phyloP scores from a whole-genome alignment of 129 eudicot species.

The Flaveria trinervia region DNA sequence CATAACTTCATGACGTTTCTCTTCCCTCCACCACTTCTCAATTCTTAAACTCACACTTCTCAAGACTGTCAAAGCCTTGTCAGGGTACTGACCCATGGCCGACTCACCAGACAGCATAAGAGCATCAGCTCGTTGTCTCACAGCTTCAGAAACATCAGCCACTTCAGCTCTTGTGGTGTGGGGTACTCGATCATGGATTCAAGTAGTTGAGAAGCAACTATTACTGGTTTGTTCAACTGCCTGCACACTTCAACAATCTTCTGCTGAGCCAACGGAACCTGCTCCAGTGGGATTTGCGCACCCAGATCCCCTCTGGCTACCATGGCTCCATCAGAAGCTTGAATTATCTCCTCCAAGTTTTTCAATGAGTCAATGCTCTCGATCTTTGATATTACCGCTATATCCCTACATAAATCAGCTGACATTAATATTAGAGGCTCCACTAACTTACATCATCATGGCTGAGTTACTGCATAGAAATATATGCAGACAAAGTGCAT shows the following conservation, averaged over 20 bases:
- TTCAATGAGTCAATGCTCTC: constrained; percentile 87
- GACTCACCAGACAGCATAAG: constrained; percentile 98
- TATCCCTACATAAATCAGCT: constrained; percentile 50
- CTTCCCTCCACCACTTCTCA: constrained; percentile 98
- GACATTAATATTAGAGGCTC: neutral
- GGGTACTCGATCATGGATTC: constrained; percentile 99
- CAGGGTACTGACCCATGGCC: constrained; percentile 97
- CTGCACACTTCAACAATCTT: constrained; percentile 80
- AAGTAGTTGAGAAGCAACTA: constrained; percentile 91
- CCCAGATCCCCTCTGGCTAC: constrained; percentile 98
- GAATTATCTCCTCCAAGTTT: constrained; percentile 86
- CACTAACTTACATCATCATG: neutral
- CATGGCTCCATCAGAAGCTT: constrained; percentile 96
- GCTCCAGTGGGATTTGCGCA: constrained; percentile 94
- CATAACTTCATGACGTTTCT: constrained; percentile 68
- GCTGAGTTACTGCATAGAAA: neutral
- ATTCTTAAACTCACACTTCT: constrained; percentile 89
- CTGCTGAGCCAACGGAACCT: constrained; percentile 91
- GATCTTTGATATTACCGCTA: constrained; percentile 85
- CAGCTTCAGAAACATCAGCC: constrained; percentile 99
- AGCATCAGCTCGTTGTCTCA: constrained; percentile 89
- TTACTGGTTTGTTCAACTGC: constrained; percentile 83
- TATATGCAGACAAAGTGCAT: neutral
- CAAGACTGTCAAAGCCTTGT: constrained; percentile 87
- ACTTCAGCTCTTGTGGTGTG: constrained; percentile 93